A percentile compares a stretch with the other conserved stretches of the same genome.
Conservation (phyloP, 805 yeast genomes). For the Candida bentonensis region DNA sequence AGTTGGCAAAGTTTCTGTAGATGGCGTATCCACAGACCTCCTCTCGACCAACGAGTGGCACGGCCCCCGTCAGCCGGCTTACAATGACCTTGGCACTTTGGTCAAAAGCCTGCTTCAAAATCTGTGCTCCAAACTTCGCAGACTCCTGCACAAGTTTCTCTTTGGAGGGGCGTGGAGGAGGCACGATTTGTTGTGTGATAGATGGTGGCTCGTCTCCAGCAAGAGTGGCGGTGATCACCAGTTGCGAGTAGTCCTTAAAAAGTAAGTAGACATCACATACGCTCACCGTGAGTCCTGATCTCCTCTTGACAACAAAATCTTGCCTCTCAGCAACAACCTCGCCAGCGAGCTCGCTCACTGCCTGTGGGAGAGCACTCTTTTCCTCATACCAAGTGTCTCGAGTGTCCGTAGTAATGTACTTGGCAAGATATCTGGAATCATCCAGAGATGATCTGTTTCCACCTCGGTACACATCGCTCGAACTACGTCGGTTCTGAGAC, state of each 20-base stretch:
- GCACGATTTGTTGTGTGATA: slow-evolving; percentile 5
- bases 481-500: slow-evolving; percentile 4
- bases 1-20: slow-evolving; percentile 40
- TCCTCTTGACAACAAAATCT: neutral
- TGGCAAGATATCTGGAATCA: neutral
- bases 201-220: slow-evolving; percentile 1
- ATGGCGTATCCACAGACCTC: slow-evolving; percentile 44
- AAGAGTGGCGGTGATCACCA: slow-evolving; percentile 32
- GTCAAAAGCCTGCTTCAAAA: neutral
- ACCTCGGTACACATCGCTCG: slow-evolving; percentile 2
- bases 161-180: slow-evolving; percentile 9
- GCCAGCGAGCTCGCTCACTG: neutral
- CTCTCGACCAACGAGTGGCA: slow-evolving; percentile 42
- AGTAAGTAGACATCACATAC: slow-evolving; percentile 50
- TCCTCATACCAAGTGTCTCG: neutral
- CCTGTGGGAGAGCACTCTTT: neutral
- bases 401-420: neutral
- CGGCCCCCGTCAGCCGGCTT: slow-evolving; percentile 20
- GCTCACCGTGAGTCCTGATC: neutral
- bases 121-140: slow-evolving; percentile 3
- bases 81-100: neutral
- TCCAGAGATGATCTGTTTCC: neutral
- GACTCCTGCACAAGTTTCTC: neutral
- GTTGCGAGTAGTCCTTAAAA: slow-evolving; percentile 59
- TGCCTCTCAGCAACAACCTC: neutral